phyloP scores from a whole-genome alignment of 108 stramenopile genomes.

The Cafeteria roenbergensis region DNA sequence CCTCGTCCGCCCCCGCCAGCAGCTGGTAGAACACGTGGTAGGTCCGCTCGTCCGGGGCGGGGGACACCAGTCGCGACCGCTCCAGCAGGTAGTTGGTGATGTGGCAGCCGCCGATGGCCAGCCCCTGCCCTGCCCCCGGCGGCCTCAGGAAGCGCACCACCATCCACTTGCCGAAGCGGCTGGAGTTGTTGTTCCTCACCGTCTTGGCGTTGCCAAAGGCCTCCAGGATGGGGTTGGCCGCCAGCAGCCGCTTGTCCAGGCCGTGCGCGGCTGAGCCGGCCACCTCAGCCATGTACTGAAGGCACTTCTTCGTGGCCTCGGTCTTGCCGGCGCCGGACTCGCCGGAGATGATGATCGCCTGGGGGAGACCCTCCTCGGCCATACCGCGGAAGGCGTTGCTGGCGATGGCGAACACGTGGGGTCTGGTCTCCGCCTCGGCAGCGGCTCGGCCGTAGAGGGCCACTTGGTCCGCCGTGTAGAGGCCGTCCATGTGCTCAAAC shows the following conservation, averaged over 20 bases:
- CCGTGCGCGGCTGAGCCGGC: background rate
- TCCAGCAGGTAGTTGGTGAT: slow-evolving; percentile 47
- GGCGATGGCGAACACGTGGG: slow-evolving; percentile 31
- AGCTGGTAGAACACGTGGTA: slow-evolving; percentile 58
- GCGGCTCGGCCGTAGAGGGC: no score
- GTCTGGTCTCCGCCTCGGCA: background rate
- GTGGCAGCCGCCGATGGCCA: slow-evolving; percentile 20
- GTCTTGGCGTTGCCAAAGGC: slow-evolving; percentile 40
- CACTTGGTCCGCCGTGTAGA: background rate
- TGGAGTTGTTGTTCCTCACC: slow-evolving; percentile 34
- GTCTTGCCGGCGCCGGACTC: slow-evolving; percentile 45
- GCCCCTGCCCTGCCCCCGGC: no score
- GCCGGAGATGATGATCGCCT: slow-evolving; percentile 35
- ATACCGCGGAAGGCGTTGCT: slow-evolving; percentile 19
- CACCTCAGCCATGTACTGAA: slow-evolving; percentile 52
- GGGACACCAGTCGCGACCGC: slow-evolving; percentile 42
- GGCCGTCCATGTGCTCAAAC: slow-evolving; percentile 19
- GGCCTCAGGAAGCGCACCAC: slow-evolving; percentile 36
- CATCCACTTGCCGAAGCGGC: slow-evolving; percentile 55
- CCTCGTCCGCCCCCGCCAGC: slow-evolving; percentile 3
- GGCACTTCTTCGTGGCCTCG: slow-evolving; percentile 56
- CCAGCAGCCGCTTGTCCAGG: slow-evolving; percentile 25
- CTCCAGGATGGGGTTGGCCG: slow-evolving; percentile 38
- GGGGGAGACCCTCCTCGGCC: slow-evolving; percentile 1
- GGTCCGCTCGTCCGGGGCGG: slow-evolving; percentile 36